phyloP scores from a whole-genome alignment of 2,329 filamentous ascomycete genomes.

The Hypoxylon rubiginosum region DNA sequence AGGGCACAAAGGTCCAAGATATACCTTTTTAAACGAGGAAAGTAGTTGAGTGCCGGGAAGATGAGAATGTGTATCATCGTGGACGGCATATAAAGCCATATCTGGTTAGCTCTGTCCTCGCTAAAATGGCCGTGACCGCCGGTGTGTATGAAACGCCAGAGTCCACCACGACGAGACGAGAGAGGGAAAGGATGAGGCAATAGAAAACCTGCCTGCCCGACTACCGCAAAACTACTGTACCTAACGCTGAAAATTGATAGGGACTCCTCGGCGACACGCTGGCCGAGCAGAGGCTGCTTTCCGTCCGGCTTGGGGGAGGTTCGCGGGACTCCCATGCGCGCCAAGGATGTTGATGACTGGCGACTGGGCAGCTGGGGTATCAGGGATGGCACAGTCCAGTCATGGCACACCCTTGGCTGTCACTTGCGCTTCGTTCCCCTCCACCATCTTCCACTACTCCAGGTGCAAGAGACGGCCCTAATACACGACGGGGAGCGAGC shows the following conservation, averaged over 20 bases:
- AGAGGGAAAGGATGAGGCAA: not conserved
- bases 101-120: constrained; percentile 8
- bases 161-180: constrained; percentile 5
- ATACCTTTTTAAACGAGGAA: not conserved
- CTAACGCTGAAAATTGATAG: constrained; percentile 29
- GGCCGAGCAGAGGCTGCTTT: constrained; percentile 37
- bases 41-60: not conserved
- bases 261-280: constrained; percentile 32
- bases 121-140: constrained; percentile 5
- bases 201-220: constrained; percentile 12
- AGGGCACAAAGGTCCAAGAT: not conserved
- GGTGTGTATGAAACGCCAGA: constrained; percentile 16
- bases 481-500: constrained; percentile 21
- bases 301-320: constrained; percentile 32
- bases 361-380: constrained; percentile 28
- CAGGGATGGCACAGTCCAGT: constrained; percentile 38
- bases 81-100: constrained; percentile 4
- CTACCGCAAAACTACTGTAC: constrained; percentile 22
- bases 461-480: constrained; percentile 30
- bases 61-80: constrained; percentile 10
- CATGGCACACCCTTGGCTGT: constrained; percentile 31
- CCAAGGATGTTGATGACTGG: constrained; percentile 34
- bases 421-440: constrained; percentile 33
- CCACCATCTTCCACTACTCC: constrained; percentile 27
- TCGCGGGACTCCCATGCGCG: constrained; percentile 36